Base-by-base conservation (phyloP, 1,284 basidiomycete genomes). In the Malassezia sympodialis region DNA sequence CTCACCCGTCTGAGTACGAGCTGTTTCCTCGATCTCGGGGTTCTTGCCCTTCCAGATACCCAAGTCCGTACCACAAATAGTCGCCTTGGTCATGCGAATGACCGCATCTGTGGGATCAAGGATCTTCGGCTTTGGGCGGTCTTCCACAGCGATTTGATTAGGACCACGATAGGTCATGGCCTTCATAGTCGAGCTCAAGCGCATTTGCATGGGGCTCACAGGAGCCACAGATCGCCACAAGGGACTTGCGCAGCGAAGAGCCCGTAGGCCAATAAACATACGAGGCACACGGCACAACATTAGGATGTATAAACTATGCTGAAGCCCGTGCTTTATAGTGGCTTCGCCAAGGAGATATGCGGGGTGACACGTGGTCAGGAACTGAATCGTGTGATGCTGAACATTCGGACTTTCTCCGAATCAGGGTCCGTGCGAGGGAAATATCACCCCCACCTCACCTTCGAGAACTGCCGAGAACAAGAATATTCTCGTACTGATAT, bases 21-120 rank as follows among this genome's bases (percentile, higher is more conserved):
- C 41, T 15, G 24, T 27, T 24, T 43, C 41, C n/a, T 43, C 41
- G n/a, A 43, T 43, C 24, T 43, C 41, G 8, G 41, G 41, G 41
- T 43, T 43, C 19, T 43, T 43, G 10, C 41, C 41, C 17, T 43
- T 43, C 41, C 41, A 43, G 24, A 43, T 43, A 43, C 41, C 41
- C 41, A 43, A 14, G 41, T 43, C 41, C 24, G 41, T 43, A 27
- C 41, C 41, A 11, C 41, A 43, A 27, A 43, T 43, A 3, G 41
- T 27, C 24, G 41, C 27, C 41, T 43, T 43, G 11, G 41, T 43
- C 41, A 43, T 43, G 41, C 41, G 41, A 12, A 43, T 43, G 10
- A 43, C 17, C 1, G 41, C 41, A 28, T 43, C 41, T 3, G 41
- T 43, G 15, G 41, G 24, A 11, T 43, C 24, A 28, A 43, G 19